Base-by-base conservation (phyloP, 768 basidiomycete genomes). In the Mycena epipterygia region DNA sequence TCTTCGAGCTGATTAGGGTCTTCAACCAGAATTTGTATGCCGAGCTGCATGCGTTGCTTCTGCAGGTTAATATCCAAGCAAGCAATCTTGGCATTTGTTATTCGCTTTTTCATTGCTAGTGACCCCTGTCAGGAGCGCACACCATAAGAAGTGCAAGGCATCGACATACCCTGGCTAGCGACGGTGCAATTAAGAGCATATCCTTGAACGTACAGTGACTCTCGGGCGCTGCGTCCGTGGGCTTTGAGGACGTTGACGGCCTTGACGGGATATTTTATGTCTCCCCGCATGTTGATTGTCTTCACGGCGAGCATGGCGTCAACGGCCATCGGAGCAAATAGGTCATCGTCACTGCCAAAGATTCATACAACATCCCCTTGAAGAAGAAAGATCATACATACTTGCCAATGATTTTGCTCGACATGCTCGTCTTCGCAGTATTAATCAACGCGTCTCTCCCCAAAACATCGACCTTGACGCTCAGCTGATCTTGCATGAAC, bases 181-280 rank as follows among this genome's bases (percentile, higher is more conserved):
- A 99, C 96, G 16, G 97, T 98, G 83, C 98, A 99, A 80, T 99
- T 99, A 70, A 99, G 83, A 39, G 98, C 98, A 83, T 99, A 99
- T 42, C 98, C 98, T 77, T 93, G 94, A 55, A 99, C 94, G 79
- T 93, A 96, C 70, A 98, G 77, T 48, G 97, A 98, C 81, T 99
- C 98, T 73, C 96, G 88, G 27, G 98, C 95, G 79, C 95, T 97
- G 83, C 90, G 91, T 62, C 98, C 98, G 75, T 99, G 98, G 3
- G 98, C 98, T 82, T 99, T 99, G 75, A 99, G 87, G 32, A 99
- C 90, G 78, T 99, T 99, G 73, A 99, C 98, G 6, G 98, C 98
- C 83, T 99, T 99, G 70, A 99, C 98, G 7, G 98, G 98, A 82
- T 99, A 99, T 82, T 98, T 99, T 78, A 94, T 92, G 79, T 99